A percentile compares a stretch with the other conserved stretches of the same genome.
phyloP scores from a whole-genome alignment of 768 basidiomycete species.

The Boletus pseudo-olivaceus region DNA sequence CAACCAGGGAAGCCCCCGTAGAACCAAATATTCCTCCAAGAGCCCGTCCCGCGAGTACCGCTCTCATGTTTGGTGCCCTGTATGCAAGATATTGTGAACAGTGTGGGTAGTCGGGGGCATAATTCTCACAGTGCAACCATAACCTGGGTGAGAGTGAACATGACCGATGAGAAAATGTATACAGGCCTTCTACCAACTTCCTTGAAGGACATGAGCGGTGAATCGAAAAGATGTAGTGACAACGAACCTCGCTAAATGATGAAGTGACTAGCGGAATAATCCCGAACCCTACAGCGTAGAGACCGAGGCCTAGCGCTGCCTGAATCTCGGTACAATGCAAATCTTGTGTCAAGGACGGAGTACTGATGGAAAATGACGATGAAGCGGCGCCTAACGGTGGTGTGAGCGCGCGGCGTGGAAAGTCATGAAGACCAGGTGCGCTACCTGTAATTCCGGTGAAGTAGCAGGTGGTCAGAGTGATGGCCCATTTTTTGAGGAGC shows the following conservation, averaged over 20 bases:
- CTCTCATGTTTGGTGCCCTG: constrained; percentile 46
- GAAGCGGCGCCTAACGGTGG: constrained; percentile 43
- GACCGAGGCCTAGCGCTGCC: constrained; percentile 45
- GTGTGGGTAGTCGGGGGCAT: neutral
- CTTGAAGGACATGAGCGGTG: constrained; percentile 22
- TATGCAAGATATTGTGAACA: neutral
- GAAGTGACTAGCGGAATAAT: constrained; percentile 59
- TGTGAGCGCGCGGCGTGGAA: neutral
- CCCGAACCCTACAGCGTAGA: constrained; percentile 59
- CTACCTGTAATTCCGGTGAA: constrained; percentile 25
- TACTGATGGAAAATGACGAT: constrained; percentile 52
- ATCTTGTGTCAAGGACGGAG: constrained; percentile 48
- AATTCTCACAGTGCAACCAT: constrained; percentile 30
- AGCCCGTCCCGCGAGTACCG: constrained; percentile 55
- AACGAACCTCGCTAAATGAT: constrained; percentile 54
- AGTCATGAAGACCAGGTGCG: neutral
- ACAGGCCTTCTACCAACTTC: constrained; percentile 65
- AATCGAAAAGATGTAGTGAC: neutral
- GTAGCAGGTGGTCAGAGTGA: constrained; percentile 32
- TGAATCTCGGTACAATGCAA: constrained; percentile 42
- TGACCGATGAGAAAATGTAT: constrained; percentile 49
- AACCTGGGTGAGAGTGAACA: constrained; percentile 51
- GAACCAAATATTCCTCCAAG: constrained; percentile 62
- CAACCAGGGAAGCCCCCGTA: constrained; percentile 62
- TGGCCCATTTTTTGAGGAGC: constrained; percentile 39